These are phyloP conservation scores for Sugiyamaella americana DNA, from an alignment of 805 yeast genomes.

Conservation along the genomic window DNA sequence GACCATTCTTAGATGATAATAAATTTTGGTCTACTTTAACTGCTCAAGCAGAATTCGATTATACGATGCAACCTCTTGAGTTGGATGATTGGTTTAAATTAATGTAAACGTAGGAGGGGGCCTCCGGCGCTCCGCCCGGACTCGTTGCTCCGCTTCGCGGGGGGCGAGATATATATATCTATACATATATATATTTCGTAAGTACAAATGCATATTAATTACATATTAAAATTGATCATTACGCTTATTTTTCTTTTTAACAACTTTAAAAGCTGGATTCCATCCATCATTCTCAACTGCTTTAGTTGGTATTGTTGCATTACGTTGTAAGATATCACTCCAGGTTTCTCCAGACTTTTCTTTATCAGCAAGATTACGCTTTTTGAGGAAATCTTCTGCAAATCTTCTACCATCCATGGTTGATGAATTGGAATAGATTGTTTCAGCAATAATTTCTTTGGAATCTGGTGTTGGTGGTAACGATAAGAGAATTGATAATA, in stretches of 20 bases:
- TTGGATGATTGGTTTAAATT: not conserved
- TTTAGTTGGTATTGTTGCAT: slow-evolving; percentile 24
- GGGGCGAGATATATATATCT: too few species aligned
- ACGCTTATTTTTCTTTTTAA: slow-evolving; percentile 47
- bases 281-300: slow-evolving; percentile 31
- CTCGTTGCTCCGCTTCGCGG: not conserved
- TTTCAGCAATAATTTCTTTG: slow-evolving; percentile 81
- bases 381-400: slow-evolving; percentile 81
- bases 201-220: too few species aligned
- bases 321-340: slow-evolving; percentile 58
- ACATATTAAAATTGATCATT: slow-evolving; percentile 1
- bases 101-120: not conserved
- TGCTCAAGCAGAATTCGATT: not conserved
- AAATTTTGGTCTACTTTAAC: not conserved
- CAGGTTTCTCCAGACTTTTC: slow-evolving; percentile 50
- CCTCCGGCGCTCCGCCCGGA: not conserved
- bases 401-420: slow-evolving; percentile 93
- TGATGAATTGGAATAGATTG: slow-evolving; percentile 79
- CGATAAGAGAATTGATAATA: slow-evolving; percentile 71
- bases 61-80: not conserved
- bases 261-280: slow-evolving; percentile 52
- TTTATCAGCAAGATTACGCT: slow-evolving; percentile 66
- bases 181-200: too few species aligned
- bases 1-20: not conserved
- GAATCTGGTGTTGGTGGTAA: slow-evolving; percentile 74